Percentiles rank a stretch among this genome's conserved stretches.
phyloP scores from a whole-genome alignment of 345 rosid genomes.

The Gossypium sturtianum region DNA sequence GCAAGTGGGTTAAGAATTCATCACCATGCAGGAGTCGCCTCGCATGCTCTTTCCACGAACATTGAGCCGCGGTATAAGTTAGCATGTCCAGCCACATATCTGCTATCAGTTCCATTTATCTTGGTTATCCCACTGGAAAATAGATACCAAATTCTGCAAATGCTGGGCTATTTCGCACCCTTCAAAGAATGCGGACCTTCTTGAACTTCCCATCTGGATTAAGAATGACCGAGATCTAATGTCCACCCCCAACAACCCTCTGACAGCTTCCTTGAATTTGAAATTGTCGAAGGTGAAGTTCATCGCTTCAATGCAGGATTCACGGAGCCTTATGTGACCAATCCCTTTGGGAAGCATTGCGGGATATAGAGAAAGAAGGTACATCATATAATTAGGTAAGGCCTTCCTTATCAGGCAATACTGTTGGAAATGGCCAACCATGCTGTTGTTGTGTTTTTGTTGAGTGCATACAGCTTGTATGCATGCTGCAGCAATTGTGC shows the following conservation, averaged over 20 bases:
- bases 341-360: slow-evolving; percentile 16
- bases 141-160: background rate
- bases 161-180: background rate
- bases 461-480: too few relatives aligned
- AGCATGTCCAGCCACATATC: slow-evolving; percentile 24
- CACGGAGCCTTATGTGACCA: background rate
- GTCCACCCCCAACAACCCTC: background rate
- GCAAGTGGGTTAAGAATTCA: slow-evolving; percentile 25
- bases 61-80: slow-evolving; percentile 13
- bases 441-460: too few relatives aligned
- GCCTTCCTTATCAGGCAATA: slow-evolving; percentile 11
- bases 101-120: slow-evolving; percentile 18
- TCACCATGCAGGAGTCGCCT: slow-evolving; percentile 19
- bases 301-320: slow-evolving; percentile 7
- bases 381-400: slow-evolving; percentile 13
- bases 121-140: background rate
- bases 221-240: background rate
- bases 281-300: background rate
- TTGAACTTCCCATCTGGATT: background rate
- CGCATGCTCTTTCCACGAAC: slow-evolving; percentile 22
- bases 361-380: background rate
- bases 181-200: slow-evolving; percentile 13
- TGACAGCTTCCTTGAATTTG: background rate
- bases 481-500: too few relatives aligned
- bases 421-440: too few relatives aligned